Base-by-base conservation (phyloP, 139 green algal genomes). In the Chlamydomonas sp. region DNA sequence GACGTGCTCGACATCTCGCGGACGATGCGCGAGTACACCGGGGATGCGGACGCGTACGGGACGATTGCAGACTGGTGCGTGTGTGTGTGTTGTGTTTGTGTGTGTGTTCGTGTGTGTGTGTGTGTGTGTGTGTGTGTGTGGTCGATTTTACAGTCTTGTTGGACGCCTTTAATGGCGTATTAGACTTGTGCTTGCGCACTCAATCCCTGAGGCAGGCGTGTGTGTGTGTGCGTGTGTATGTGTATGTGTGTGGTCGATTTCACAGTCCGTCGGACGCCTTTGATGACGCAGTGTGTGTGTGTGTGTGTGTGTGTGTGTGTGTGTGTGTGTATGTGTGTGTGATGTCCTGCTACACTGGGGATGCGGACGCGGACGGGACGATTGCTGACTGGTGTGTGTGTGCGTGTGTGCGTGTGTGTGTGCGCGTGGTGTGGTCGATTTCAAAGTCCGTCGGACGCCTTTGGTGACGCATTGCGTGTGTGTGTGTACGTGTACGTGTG, bases 31-130 rank as follows among this genome's bases (percentile, higher is more conserved):
- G 91, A 96, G 70, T 86, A 78, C 74, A 88, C 81, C 22, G 81
- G 90, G 20, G 89, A 96, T 69, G 86, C 87, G 13, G 90, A 96
- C 63, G 90, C 90, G 1, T 96, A 91, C 59, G 92, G 92, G 39
- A 90, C 83, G 58, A 97, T 97, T 70, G 92, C 92, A 13, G 92
- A 97, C 35, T 69, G 62, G 62, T 69, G 62, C 54, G 62, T 73
- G 31, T n/a, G n/a, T n/a, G n/a, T n/a, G n/a, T n/a, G n/a, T n/a
- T n/a, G n/a, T n/a, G n/a, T n/a, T n/a, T n/a, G n/a, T n/a, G n/a
- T n/a, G n/a, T n/a, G n/a, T n/a, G n/a, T n/a, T n/a, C n/a, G n/a
- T n/a, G n/a, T n/a, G n/a, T n/a, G n/a, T n/a, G n/a, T n/a, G n/a
- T n/a, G n/a, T n/a, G n/a, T n/a, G n/a, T n/a, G n/a, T n/a, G n/a